A percentile compares a stretch with the other conserved stretches of the same genome.
Evolutionary conservation across 768 basidiomycete genomes (phyloP).

Genomic region (Phaeotremella skinneri): DNA sequence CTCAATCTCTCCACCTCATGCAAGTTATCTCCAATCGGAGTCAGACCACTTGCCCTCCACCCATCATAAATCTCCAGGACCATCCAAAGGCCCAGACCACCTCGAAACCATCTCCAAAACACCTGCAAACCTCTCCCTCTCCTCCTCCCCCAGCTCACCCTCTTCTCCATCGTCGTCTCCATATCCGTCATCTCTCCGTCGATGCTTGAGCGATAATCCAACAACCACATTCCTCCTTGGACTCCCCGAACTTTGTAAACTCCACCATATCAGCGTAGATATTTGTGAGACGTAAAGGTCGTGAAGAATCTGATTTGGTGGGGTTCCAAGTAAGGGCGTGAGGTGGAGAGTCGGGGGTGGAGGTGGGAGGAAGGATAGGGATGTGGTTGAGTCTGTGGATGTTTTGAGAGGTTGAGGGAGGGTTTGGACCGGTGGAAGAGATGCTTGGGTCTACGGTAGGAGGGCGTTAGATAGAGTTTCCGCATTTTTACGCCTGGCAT

Average conservation of each 20-base stretch:
- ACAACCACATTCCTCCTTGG: constrained; percentile 66
- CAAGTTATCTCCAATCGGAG: neutral
- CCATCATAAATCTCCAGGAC: neutral
- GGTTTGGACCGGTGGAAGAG: constrained; percentile 32
- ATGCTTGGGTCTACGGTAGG: constrained; percentile 45
- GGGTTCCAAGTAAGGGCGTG: constrained; percentile 74
- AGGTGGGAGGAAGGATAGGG: constrained; percentile 34
- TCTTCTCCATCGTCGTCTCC: constrained; percentile 47
- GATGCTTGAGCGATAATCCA: constrained; percentile 63
- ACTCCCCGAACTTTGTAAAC: constrained; percentile 53
- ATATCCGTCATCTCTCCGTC: constrained; percentile 27
- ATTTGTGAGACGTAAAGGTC: constrained; percentile 82
- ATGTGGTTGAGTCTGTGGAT: constrained; percentile 3
- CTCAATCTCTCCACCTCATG: neutral
- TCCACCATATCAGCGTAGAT: constrained; percentile 75
- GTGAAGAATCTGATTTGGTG: constrained; percentile 68
- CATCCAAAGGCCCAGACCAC: constrained; percentile 29
- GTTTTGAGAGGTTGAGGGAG: constrained; percentile 22
- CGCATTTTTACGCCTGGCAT: too few species aligned
- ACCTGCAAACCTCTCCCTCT: constrained; percentile 54
- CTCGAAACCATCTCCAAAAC: constrained; percentile 55
- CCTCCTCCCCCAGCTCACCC: constrained; percentile 43
- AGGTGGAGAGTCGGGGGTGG: constrained; percentile 65
- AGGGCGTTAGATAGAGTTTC: neutral
- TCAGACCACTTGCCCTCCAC: neutral